Evolutionary conservation across 108 stramenopile genomes (phyloP), one percentile per base, ranked within the genome.

Genomic region (Pinguiococcus pyrenoidosus): DNA sequence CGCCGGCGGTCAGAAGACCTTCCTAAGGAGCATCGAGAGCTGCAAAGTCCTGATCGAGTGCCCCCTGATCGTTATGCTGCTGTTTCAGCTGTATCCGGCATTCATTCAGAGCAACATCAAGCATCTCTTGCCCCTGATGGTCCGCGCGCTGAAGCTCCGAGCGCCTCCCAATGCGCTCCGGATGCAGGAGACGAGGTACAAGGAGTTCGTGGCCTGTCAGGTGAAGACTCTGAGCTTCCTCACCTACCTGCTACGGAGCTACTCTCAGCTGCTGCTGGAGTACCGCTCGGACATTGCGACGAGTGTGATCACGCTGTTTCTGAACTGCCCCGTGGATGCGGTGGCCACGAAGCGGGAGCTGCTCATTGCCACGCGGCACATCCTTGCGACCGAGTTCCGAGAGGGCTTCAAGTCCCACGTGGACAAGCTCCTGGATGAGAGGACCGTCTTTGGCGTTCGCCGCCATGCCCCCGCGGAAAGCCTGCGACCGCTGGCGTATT

Each of bases 211-310:
- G 27, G 75, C 77, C 0, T 75, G 76, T 14, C 89, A 92, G 61
- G 82, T 82, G 56, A 92, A 88, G 59, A 83, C 84, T 4, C 56
- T 92, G 2, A 82, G 82, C 30, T 89, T 92, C 44, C 38, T 92
- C 22, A 92, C 90, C 9, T 87, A 81, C 56, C 72, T 92, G 17
- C 58, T 92, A 2, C 69, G 83, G 17, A 66, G 75, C 1, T 84
- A 79, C 48, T 48, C 77, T 12, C 66, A 73, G 14, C 77, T 82
- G 44, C 64, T 86, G 63, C 77, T 78, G 40, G 80, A 77, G 0
- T 76, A 87, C 66, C 78, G 82, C 53, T 83, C 85, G 7, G 55
- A 56, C 14, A 48, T 88, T 39, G 77, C 85, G 2, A 67, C 47
- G 49, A 80, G 73, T 49, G 80, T 88, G 4, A 72, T 87, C 8